phyloP scores from a whole-genome alignment of 345 rosid genomes.

The Clarkia xantiana region DNA sequence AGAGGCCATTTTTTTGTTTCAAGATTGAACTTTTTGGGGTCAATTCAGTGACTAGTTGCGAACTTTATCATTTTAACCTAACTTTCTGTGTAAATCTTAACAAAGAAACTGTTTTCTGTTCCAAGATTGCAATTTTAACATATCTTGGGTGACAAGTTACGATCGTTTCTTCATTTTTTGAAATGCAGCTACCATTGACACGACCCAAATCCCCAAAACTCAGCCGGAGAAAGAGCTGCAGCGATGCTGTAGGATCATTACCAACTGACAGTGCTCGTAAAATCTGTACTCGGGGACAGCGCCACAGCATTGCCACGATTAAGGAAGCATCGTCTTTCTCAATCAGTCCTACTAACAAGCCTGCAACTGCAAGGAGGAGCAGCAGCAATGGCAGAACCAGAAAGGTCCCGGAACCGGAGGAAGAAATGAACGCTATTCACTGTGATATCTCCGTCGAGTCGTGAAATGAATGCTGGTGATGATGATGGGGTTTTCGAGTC shows the following conservation, averaged over 20 bases:
- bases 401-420: slow-evolving; percentile 19
- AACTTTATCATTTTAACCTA: too few species aligned
- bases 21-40: too few species aligned
- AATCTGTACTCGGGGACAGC: slow-evolving; percentile 38
- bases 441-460: not conserved
- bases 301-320: slow-evolving; percentile 48
- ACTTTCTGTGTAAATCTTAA: too few species aligned
- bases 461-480: slow-evolving; percentile 9
- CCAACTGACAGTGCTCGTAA: slow-evolving; percentile 34
- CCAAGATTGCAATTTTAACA: too few species aligned
- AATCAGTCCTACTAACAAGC: slow-evolving; percentile 18
- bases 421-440: slow-evolving; percentile 4
- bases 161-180: too few species aligned
- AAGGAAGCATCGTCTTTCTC: slow-evolving; percentile 18
- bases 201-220: slow-evolving; percentile 62
- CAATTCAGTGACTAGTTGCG: too few species aligned
- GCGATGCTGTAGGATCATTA: slow-evolving; percentile 35
- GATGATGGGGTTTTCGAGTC: slow-evolving; percentile 8
- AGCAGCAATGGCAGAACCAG: slow-evolving; percentile 21
- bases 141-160: too few species aligned
- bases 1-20: too few species aligned
- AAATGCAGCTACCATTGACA: slow-evolving; percentile 67
- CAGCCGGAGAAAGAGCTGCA: slow-evolving; percentile 70
- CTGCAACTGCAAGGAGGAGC: slow-evolving; percentile 14
- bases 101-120: not conserved